Evolutionary conservation across 2,329 filamentous ascomycete genomes (phyloP), one percentile per base, ranked within the genome.

Genomic region (Cytospora chrysosperma): DNA sequence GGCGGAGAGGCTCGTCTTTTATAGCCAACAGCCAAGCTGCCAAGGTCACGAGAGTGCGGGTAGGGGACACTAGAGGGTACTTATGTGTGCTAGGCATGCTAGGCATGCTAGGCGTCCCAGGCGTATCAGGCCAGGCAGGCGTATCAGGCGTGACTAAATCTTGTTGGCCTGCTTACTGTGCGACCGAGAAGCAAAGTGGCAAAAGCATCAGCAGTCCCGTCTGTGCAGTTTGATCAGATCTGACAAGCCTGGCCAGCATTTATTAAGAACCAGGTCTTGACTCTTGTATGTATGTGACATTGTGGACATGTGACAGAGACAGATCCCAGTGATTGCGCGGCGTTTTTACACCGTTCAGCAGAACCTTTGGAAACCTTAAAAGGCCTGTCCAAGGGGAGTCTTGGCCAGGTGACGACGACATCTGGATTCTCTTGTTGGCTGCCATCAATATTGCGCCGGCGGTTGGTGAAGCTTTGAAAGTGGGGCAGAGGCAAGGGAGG

Each of bases 331-430:
- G 37, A 17, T 40, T 17, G 37, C n/a, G 37, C 37, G 37, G 17
- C 15, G 19, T 9, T 19, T 10, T 13, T n/a, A 24, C 58, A 43
- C 58, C 50, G 32, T 54, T 54, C 19, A 34, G 54, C 58, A 60
- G 12, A 51, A 52, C 19, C 37, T 17, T n/a, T 40, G 54, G 12
- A 51, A 52, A 40, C 37, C 37, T n/a, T 40, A 40, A 40, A 49
- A 24, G 40, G 32, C 47, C 59, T 56, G 28, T 37, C 37, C 50
- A 54, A 56, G 59, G 21, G 59, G 59, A 19, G 37, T 56, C 40
- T 55, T 28, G 26, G 53, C 37, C 13, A 50, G 52, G 26, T 21
- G 37, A 37, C 19, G 37, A 40, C 28, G 9, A 30, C 4, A n/a
- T 19, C n/a, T n/a, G n/a, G n/a, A n/a, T n/a, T n/a, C n/a, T n/a